phyloP scores from a whole-genome alignment of 345 rosid species.

The Aurinia saxatilis region DNA sequence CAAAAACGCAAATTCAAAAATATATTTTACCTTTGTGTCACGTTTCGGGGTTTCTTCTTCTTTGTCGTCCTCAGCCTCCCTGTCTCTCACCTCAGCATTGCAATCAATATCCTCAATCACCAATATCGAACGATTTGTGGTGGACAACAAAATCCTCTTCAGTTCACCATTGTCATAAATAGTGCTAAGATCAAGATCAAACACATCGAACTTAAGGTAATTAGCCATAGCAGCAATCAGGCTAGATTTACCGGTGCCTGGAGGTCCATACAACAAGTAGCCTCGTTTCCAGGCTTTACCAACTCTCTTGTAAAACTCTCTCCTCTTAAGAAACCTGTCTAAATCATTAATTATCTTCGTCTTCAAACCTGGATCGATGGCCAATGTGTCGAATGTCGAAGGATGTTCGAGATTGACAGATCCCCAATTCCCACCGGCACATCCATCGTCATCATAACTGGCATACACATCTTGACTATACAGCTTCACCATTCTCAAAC shows the following conservation, averaged over 20 bases:
- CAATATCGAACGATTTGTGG: slow-evolving; percentile 42
- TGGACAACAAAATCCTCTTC: slow-evolving; percentile 37
- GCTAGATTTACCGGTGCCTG: slow-evolving; percentile 58
- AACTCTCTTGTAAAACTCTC: slow-evolving; percentile 41
- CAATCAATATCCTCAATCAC: slow-evolving; percentile 63
- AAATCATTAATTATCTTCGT: slow-evolving; percentile 37
- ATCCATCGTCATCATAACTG: slow-evolving; percentile 18
- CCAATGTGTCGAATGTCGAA: slow-evolving; percentile 41
- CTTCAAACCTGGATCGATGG: slow-evolving; percentile 36
- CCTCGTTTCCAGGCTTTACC: slow-evolving; percentile 64
- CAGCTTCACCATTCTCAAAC: slow-evolving; percentile 34
- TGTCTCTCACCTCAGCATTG: slow-evolving; percentile 19
- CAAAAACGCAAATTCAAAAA: too few species aligned
- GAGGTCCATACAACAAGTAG: slow-evolving; percentile 48
- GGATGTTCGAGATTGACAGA: slow-evolving; percentile 46
- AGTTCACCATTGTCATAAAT: slow-evolving; percentile 32
- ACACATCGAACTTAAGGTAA: slow-evolving; percentile 47
- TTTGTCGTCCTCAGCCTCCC: slow-evolving; percentile 16
- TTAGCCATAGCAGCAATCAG: slow-evolving; percentile 62
- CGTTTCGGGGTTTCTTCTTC: neutral
- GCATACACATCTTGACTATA: slow-evolving; percentile 27
- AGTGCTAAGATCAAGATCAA: slow-evolving; percentile 43
- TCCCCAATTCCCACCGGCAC: slow-evolving; percentile 30
- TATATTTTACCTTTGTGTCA: too few species aligned
- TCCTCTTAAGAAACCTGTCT: slow-evolving; percentile 43